Evolutionary conservation across 495 filamentous ascomycete genomes (phyloP), one percentile per base, ranked within the genome.

Genomic region (Pseudotulostoma volvatum): DNA sequence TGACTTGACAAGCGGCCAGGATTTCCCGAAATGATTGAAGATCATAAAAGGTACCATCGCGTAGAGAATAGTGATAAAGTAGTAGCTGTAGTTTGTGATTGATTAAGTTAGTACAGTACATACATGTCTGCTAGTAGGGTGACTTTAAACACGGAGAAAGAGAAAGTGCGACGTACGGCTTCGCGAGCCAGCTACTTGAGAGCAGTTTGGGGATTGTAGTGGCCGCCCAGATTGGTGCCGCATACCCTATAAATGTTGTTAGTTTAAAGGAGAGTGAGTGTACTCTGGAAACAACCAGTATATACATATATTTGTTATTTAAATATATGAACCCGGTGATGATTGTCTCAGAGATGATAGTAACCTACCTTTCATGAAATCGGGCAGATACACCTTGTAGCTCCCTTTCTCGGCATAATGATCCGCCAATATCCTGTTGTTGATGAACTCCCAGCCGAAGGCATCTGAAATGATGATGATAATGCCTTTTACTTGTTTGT

Each of bases 401-500:
- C 51, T 57, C 0, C 64, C 61, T 40, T 60, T 59, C 18, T 60
- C 50, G 2, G 73, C 68, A 43, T 68, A 73, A 18, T 48, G 39
- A 43, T 79, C 72, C 3, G 67, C 64, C 8, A 77, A 47, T 0
- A 71, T 46, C 3, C 72, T 54, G 23, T 57, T 63, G 45, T 79
- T 77, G 15, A 54, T 48, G 13, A 76, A 56, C 11, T 56, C 43
- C 71, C 72, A 79, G 9, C 74, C 74, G 36, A 76, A 74, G 7
- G 66, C 63, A 49, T 77, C 73, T 3, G 71, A 47, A 34, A 77
- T 54, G 34, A 74, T 56, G 34, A 77, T 59, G 8, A 76, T 53
- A 21, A 71, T 57, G 7, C 63, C 68, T 33, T 65, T 64, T 7
- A 57, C 52, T 7, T 41, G 34, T 3, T 44, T 40, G 3, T 51